These are phyloP conservation scores for Cyberlindnera euphorbiiphila DNA, from an alignment of 805 yeast genomes.

Conservation along the genomic window DNA sequence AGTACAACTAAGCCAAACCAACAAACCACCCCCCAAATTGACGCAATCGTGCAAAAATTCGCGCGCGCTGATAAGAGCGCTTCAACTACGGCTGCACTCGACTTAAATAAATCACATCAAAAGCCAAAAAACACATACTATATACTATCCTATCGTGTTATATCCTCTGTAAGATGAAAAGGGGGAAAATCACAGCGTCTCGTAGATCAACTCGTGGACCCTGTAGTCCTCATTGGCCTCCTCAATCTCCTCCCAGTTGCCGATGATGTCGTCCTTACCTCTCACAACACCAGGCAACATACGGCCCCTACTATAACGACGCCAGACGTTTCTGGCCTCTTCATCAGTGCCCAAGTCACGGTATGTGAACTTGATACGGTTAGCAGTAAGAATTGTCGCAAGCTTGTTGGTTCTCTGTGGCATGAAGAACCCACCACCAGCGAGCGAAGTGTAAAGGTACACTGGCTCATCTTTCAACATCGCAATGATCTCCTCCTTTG, in stretches of 20 bases:
- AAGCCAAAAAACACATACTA: background rate
- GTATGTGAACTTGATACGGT: slow-evolving; percentile 59
- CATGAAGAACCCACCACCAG: slow-evolving; percentile 81
- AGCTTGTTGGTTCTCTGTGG: slow-evolving; percentile 73
- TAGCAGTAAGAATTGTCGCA: slow-evolving; percentile 69
- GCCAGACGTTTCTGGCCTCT: slow-evolving; percentile 82
- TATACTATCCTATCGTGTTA: no score
- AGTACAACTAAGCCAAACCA: background rate
- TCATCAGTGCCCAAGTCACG: slow-evolving; percentile 86
- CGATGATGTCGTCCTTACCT: slow-evolving; percentile 76
- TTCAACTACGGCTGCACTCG: no score
- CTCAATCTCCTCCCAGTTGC: slow-evolving; percentile 81
- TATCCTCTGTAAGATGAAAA: no score
- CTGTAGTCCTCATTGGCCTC: slow-evolving; percentile 81
- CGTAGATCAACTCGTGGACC: slow-evolving; percentile 60
- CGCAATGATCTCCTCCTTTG: slow-evolving; percentile 28
- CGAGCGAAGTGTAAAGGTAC: slow-evolving; percentile 77
- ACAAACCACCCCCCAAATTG: no score
- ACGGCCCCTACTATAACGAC: slow-evolving; percentile 65
- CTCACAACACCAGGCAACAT: slow-evolving; percentile 82
- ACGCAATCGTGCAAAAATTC: no score
- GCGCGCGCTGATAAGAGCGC: no score
- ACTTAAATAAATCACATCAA: background rate
- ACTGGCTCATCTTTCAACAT: slow-evolving; percentile 48
- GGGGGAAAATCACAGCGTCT: slow-evolving; percentile 40